Base-by-base conservation (phyloP, 192 early-diverging fungal genomes). In the Coemansia asiatica region DNA sequence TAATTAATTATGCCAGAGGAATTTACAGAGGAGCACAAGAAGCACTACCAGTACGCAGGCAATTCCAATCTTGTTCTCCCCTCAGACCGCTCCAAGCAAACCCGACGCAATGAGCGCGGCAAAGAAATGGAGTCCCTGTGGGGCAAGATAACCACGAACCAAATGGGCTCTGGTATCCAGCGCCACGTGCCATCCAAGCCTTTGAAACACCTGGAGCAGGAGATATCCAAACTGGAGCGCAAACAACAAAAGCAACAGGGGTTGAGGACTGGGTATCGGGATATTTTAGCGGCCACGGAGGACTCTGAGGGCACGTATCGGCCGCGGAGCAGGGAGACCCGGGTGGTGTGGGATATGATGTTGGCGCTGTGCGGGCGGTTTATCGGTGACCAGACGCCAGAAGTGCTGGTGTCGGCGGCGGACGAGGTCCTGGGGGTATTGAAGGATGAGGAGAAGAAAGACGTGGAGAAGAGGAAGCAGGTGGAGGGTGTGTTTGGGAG, bases 61-160 rank as follows among this genome's bases (percentile, higher is more conserved):
- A 97, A 93, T 75, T 89, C 94, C n/a, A 99, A 96, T 85, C 84
- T 98, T 61, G 97, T 99, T 4, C 87, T 98, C 27, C 91, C 94
- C 36, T 91, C 94, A 16, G 93, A 96, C 75, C 86, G 97, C 22
- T 86, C 89, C 50, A 84, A 85, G 18, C 77, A 89, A 51, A 87
- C 90, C 33, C 89, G 94, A 27, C 87, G 95, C 44, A 90, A 91
- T 76, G 95, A 98, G 68, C 94, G 95, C 18, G 94, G 91, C 33
- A 96, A 95, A n/a, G 96, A 98, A 67, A 87, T 93, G 44, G 96
- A 96, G 76, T 88, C 94, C 6, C 83, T 99, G 21, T 90, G 86
- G 81, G 96, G 95, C 28, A 84, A 87, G 36, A 89, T 99, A 16
- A 87, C 93, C 76, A 80, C 87, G 2, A 90, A 89, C 65, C 84